Evolutionary conservation across 257 asterid species (phyloP), one percentile per base, ranked within the genome.

Genomic region (Capsicum pubescens): DNA sequence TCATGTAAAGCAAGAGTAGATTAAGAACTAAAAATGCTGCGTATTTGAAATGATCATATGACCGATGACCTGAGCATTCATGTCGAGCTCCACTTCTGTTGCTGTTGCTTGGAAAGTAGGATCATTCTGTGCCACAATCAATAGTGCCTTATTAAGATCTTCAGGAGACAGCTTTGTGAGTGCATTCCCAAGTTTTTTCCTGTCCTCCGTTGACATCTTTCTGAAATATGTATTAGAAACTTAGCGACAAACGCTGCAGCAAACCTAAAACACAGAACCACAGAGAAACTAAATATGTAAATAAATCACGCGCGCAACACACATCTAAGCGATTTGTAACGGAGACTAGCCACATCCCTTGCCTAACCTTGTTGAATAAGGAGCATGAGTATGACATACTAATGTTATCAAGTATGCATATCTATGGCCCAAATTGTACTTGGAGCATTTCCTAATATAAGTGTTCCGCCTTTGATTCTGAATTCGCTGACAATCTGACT

Each of bases 181-280:
- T 12, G 97, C 93, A 78, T 82, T 87, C 70, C 97, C 98, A 35
- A 95, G 95, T 64, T 88, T 92, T 91, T 88, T 94, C 91, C 93
- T 95, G 87, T 95, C 99, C 78, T 95, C 97, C 0, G 90, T 90
- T 10, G 99, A 87, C 90, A 95, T 90, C 89, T 94, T 94, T 85
- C 99, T 93, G 93, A 84, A 86, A 68, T 50, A 84, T 52, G 8
- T 54, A 32, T 8, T 5, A 77, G 9, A 54, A 32, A 77, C 26
- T 77, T 77, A 77, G 82, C 26, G 0, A 77, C 66, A 54, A 54
- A 77, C 1, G 15, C 82, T 54, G 16, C 32, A 32, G 81, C 13
- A 52, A 77, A 77, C 66, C 61, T 52, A 76, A 54, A 21, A 7
- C 26, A 4, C 0, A 32, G 32, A 32, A 36, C 32, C 32, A 6